These are phyloP conservation scores for Fusarium sp. DNA, from an alignment of 2,329 filamentous ascomycete species.

Conservation along the genomic window DNA sequence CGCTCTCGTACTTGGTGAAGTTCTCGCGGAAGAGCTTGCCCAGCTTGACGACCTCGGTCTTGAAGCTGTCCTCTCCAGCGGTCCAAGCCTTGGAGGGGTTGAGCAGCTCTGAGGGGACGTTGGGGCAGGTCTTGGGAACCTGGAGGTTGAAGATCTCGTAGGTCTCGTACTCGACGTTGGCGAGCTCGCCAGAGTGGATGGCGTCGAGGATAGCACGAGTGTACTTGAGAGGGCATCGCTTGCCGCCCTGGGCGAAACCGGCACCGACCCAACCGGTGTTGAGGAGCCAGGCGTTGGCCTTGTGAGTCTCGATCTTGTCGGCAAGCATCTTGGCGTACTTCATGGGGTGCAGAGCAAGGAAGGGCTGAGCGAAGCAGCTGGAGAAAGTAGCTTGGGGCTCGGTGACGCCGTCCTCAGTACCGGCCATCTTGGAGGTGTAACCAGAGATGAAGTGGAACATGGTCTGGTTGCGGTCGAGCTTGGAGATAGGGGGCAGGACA, in stretches of 20 bases:
- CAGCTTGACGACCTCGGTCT: constrained; percentile 89
- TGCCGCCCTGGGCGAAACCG: constrained; percentile 89
- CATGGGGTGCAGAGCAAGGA: constrained; percentile 99
- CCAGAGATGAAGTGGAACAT: constrained; percentile 99
- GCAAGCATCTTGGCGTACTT: constrained; percentile 98
- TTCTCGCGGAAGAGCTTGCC: constrained; percentile 93
- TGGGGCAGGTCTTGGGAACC: constrained; percentile 91
- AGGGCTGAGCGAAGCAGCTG: constrained; percentile 98
- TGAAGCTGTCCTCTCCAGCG: constrained; percentile 83
- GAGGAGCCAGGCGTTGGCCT: constrained; percentile 96
- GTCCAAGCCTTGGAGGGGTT: constrained; percentile 97
- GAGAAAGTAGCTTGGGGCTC: constrained; percentile 99
- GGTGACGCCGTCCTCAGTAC: constrained; percentile 95
- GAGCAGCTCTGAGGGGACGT: constrained; percentile 90
- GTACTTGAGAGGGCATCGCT: constrained; percentile 98
- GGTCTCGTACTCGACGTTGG: constrained; percentile 91
- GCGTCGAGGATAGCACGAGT: constrained; percentile 98
- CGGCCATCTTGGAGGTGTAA: constrained; percentile 99
- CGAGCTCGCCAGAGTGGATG: constrained; percentile 97
- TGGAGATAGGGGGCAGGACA: constrained; percentile 97
- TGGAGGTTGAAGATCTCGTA: constrained; percentile 98
- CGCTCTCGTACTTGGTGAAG: constrained; percentile 93
- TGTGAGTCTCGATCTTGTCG: constrained; percentile 96
- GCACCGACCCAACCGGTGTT: constrained; percentile 99
- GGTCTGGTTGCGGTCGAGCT: constrained; percentile 92